Evolutionary conservation across 2,329 filamentous ascomycete species (phyloP).

Genomic region (Cercospora citrullina): DNA sequence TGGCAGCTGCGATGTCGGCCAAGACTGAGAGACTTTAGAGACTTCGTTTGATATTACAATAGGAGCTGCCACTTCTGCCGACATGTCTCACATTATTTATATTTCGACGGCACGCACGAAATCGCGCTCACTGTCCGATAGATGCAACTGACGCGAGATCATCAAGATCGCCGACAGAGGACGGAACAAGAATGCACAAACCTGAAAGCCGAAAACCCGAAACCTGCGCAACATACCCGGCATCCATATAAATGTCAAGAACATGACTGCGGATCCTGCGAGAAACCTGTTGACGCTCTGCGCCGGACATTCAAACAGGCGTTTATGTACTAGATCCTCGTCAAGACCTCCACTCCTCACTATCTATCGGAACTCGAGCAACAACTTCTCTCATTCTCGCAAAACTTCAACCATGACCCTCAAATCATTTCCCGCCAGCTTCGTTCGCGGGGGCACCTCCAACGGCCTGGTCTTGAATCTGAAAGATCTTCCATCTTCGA

Average conservation of each 20-base stretch:
- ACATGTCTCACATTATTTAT: background rate
- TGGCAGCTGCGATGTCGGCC: background rate
- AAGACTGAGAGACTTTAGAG: background rate
- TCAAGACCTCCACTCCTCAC: background rate
- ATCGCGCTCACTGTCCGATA: background rate
- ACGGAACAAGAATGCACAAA: background rate
- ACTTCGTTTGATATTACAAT: background rate
- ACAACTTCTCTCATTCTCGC: slow-evolving; percentile 8
- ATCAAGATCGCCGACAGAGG: background rate
- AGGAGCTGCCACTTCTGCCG: background rate
- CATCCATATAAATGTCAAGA: background rate
- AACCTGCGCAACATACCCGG: background rate
- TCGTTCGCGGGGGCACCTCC: slow-evolving; percentile 70
- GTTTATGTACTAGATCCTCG: background rate
- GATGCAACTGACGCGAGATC: background rate
- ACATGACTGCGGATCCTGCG: background rate
- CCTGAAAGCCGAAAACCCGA: background rate
- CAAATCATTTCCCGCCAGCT: slow-evolving; percentile 52
- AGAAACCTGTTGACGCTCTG: background rate
- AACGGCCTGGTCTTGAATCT: slow-evolving; percentile 62
- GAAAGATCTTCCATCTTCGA: slow-evolving; percentile 50
- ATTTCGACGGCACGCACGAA: background rate
- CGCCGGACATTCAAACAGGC: background rate
- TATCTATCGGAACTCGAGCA: slow-evolving; percentile 11
- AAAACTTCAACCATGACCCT: slow-evolving; percentile 18